Percentiles rank a stretch among this genome's conserved stretches.
phyloP scores from a whole-genome alignment of 805 yeast genomes.

The Metschnikowia bowlesiae region DNA sequence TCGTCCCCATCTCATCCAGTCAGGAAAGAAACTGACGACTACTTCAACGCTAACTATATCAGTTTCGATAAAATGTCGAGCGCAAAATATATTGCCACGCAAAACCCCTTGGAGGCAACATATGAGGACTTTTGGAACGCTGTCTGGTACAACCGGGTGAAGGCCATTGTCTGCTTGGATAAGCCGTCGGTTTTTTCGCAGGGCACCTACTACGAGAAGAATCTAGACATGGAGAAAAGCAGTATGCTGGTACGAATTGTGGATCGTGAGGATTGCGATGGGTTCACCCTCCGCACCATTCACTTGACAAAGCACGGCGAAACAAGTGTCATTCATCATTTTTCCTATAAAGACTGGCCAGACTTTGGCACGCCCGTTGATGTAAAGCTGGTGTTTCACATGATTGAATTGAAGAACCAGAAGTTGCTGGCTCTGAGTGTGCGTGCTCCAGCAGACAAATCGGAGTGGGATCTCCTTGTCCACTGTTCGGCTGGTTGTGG shows the following conservation, averaged over 20 bases:
- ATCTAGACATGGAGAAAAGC: conserved; percentile 16
- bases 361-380: conserved; percentile 42
- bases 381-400: conserved; percentile 26
- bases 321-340: conserved; percentile 27
- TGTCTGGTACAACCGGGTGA: conserved; percentile 30
- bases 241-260: conserved; percentile 12
- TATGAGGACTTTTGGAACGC: conserved; percentile 43
- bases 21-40: conserved; percentile 29
- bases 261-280: conserved; percentile 7
- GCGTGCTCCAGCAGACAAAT: conserved; percentile 3
- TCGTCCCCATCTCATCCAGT: conserved; percentile 16
- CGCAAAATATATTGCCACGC: conserved; percentile 41
- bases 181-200: conserved; percentile 19
- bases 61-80: conserved; percentile 22
- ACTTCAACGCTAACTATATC: conserved; percentile 44
- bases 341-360: conserved; percentile 44
- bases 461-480: conserved; percentile 28
- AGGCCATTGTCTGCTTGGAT: conserved; percentile 35
- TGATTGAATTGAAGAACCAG: conserved; percentile 32
- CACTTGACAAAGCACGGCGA: conserved; percentile 9
- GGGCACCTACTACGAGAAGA: conserved; percentile 17
- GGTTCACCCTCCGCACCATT: conserved; percentile 16
- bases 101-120: conserved; percentile 40
- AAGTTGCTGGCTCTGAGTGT: conserved; percentile 13
- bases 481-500: conserved; percentile 64